Base-by-base conservation (phyloP, 257 asterid species). In the Coffea canephora region DNA sequence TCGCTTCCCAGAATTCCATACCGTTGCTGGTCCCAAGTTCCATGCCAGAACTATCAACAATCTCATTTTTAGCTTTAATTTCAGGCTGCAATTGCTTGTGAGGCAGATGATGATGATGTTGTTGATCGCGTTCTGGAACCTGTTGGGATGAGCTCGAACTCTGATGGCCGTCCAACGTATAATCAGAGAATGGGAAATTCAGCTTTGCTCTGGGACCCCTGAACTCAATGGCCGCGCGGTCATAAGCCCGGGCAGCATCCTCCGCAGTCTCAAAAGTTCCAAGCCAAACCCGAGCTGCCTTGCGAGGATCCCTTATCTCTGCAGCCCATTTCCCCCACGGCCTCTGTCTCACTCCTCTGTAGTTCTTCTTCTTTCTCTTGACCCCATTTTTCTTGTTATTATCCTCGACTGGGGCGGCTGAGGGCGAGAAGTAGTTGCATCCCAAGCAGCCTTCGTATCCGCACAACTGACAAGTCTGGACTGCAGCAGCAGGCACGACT, bases 241-340 rank as follows among this genome's bases (percentile, higher is more conserved):
- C 98, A 69, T 94, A 94, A 2, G 98, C 98, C 0, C 98, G 85
- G 7, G 97, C 97, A 0, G 98, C 97, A 0, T 88, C 97, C 85
- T 87, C 98, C 0, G 94, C 97, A 0, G 96, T 94, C 39, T 84
- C 90, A 71, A 94, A 94, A 0, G 98, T 94, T 13, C 98, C 97
- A 5, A 94, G 90, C 98, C 98, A 94, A 61, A 94, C 97, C 3
- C 98, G 90, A 25, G 94, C 91, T 19, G 97, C 97, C 83, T 89
- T 90, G 13, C 88, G 71, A 0, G 98, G 98, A 83, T 92, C 97
- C 0, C 98, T 75, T 21, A 94, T 94, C 87, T 94, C 98, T 45
- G 97, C 93, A 31, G 97, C 97, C 98, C 98, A 94, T 71, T 94
- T 94, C 14, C 97, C 98, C 98, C 98, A 94, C 6, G 97, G 98